Base-by-base conservation (phyloP, 1,139 yeast genomes). In the Arxiozyma slooffiae region DNA sequence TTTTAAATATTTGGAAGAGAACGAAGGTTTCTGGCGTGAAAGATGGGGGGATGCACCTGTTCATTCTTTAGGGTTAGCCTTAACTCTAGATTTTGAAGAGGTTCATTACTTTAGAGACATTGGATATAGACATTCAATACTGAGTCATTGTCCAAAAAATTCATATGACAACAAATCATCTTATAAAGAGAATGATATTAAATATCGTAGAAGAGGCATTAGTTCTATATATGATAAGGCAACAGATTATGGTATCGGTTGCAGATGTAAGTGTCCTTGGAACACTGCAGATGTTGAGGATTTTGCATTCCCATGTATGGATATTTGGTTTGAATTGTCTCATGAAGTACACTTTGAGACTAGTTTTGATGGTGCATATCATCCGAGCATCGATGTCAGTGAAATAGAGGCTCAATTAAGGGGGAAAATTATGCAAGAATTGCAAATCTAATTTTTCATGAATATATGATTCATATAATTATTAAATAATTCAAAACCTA, bases 31-130 rank as follows among this genome's bases (percentile, higher is more conserved):
- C 62, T 87, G 81, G 74, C 76, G 76, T 48, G 96, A 89, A 64
- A 71, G 96, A 61, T 89, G 96, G 96, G 97, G 97, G 1, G 97
- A 89, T 72, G 96, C 96, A 0, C 95, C 96, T 0, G 80, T 89
- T 2, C 97, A 88, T 66, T 83, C 95, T 1, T 70, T 89, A 20
- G 97, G 92, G 0, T 76, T 85, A 6, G 95, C 88, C 0, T 74
- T 89, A 76, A 73, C 84, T 60, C 69, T 88, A 46, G 75, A 82
- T 50, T 64, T 81, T 2, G 71, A 78, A 7, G 87, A 88, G 52
- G 72, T 89, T n/a, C 97, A 89, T 68, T 89, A 89, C 67, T 89
- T 89, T 69, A 71, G 96, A 57, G 97, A 89, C 62, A 82, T 89
- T 57, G 97, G 96, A 0, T 89, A 89, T 66, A 73, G 80, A 52